Base-by-base conservation (phyloP, 345 rosid species). In the Streptanthus diversifolius region DNA sequence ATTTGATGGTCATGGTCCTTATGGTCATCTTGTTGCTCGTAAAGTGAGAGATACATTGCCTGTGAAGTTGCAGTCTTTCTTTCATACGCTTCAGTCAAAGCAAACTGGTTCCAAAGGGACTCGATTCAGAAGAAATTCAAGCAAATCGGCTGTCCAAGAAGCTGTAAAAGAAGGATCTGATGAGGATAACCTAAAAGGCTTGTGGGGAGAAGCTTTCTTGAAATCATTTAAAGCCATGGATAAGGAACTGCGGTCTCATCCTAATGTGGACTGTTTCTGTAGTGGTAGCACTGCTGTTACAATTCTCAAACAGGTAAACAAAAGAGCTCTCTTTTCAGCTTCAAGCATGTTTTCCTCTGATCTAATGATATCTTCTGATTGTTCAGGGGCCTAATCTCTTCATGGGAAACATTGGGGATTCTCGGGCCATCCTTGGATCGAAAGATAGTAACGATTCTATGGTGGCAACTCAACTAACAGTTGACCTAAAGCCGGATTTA, bases 1-100 rank as follows among this genome's bases (percentile, higher is more conserved):
- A 10, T 95, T 95, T 66, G 99, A 95, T 81, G 99, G 99, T 65
- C 99, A 95, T 78, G 99, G 99, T 65, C 99, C 99, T 43, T 88
- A 87, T 54, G 99, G 99, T 32, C 99, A 95, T 85, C 97, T 87
- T 58, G 99, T 95, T 70, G 91, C 99, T 13, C 89, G 92, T 70
- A 95, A 84, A 80, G 99, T 95, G 71, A 88, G 98, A 83, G 99
- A 95, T 48, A 75, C 87, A 53, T 76, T 95, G 76, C 99, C 99
- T 17, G 76, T 87, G 45, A 91, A 90, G 81, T 80, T 95, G 66
- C 82, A 85, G 53, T 87, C 92, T 19, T 83, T 85, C 66, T 75
- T 88, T 80, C 83, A 81, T 5, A 72, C 89, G 10, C 30, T 61
- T 68, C 85, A 78, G 66, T 81, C 81, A 0, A 85, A 80, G 81